Conservation (phyloP, 1,139 yeast genomes). For the Yamadazyma conglobata region DNA sequence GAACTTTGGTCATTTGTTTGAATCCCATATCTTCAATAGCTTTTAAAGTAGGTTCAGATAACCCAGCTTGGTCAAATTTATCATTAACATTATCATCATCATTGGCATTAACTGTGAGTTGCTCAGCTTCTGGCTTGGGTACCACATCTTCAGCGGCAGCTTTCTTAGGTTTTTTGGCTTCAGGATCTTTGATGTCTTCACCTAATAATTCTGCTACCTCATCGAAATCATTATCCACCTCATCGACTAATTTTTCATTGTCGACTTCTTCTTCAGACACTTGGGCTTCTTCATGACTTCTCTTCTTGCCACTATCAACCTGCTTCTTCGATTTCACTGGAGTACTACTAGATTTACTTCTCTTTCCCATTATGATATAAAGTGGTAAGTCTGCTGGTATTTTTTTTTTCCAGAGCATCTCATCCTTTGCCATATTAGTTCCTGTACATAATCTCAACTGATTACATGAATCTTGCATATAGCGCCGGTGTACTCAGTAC, state of each 20-base stretch:
- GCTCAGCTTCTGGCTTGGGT: constrained; percentile 26
- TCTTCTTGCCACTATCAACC: constrained; percentile 15
- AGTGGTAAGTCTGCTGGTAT: constrained; percentile 4
- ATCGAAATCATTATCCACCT: constrained; percentile 50
- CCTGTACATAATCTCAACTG: constrained; percentile 1
- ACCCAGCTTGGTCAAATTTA: constrained; percentile 49
- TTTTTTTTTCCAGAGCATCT: constrained; percentile 18
- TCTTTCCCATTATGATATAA: constrained; percentile 16
- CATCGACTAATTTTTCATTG: constrained; percentile 44
- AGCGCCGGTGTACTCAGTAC: too few relatives aligned
- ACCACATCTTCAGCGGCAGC: constrained; percentile 16
- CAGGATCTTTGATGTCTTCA: constrained; percentile 40
- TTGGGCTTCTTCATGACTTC: constrained; percentile 15
- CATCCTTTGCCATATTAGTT: constrained; percentile 19
- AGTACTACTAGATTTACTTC: constrained; percentile 6
- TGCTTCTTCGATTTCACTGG: constrained; percentile 13
- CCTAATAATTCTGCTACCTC: constrained; percentile 56
- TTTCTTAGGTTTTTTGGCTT: constrained; percentile 22
- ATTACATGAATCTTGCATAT: too few relatives aligned
- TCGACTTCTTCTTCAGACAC: constrained; percentile 26
- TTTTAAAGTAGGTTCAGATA: constrained; percentile 75
- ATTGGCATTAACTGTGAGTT: constrained; percentile 22
- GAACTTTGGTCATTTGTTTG: constrained; percentile 86
- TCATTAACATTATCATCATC: constrained; percentile 27
- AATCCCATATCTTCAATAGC: constrained; percentile 88